Evolutionary conservation across 2,329 filamentous ascomycete species (phyloP).

Genomic region (Cladosporium oxysporum): DNA sequence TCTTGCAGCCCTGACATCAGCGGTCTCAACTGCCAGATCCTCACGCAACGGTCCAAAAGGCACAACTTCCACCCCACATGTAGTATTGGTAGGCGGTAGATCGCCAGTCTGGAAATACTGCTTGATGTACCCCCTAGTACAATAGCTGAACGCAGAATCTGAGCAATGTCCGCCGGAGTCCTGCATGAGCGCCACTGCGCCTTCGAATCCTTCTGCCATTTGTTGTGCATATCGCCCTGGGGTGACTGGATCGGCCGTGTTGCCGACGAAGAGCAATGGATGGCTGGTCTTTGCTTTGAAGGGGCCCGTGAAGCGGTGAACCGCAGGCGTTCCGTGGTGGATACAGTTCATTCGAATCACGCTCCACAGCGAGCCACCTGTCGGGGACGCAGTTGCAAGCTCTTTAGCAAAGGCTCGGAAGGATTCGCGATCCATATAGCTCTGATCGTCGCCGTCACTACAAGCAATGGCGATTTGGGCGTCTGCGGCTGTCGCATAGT

Average conservation of each 20-base stretch:
- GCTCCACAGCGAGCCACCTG: constrained; percentile 42
- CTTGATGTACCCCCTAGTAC: constrained; percentile 34
- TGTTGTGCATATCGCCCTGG: constrained; percentile 34
- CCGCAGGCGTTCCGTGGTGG: constrained; percentile 40
- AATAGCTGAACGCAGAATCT: constrained; percentile 29
- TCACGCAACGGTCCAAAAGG: constrained; percentile 28
- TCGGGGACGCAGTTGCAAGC: constrained; percentile 38
- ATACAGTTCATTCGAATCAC: constrained; percentile 41
- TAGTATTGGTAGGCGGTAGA: constrained; percentile 31
- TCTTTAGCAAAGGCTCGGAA: constrained; percentile 40
- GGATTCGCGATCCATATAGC: constrained; percentile 24
- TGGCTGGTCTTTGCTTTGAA: constrained; percentile 32
- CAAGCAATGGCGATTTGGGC: constrained; percentile 39
- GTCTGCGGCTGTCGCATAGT: not conserved
- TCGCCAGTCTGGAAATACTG: constrained; percentile 38
- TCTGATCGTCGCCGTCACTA: constrained; percentile 41
- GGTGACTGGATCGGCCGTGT: constrained; percentile 40
- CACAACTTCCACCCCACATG: constrained; percentile 33
- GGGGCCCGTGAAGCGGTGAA: constrained; percentile 36
- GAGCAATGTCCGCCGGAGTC: constrained; percentile 39
- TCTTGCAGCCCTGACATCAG: not conserved
- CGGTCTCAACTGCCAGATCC: not conserved
- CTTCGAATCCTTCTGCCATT: constrained; percentile 39
- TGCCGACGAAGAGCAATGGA: constrained; percentile 36
- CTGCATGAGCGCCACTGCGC: constrained; percentile 35